These are phyloP conservation scores for Chlorella ohadii DNA, from an alignment of 139 green algal species.

Conservation along the genomic window DNA sequence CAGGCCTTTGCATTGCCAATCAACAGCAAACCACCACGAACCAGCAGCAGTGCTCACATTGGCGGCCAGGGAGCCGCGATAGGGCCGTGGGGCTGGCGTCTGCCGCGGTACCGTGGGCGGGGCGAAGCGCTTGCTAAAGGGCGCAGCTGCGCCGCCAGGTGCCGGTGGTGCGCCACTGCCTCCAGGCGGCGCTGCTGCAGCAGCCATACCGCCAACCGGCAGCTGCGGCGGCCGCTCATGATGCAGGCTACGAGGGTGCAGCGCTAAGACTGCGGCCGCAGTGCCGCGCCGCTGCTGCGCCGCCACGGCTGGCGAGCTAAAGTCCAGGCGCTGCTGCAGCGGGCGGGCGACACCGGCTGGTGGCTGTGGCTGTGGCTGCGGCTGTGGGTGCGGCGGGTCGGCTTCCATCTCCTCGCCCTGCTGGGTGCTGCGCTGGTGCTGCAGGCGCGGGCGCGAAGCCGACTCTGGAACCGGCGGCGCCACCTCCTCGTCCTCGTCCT, in stretches of 20 bases:
- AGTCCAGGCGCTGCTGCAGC: conserved; percentile 10
- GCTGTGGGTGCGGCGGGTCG: not conserved
- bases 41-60: too few relatives aligned
- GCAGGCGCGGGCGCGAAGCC: not conserved
- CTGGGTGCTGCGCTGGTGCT: too few relatives aligned
- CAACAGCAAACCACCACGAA: too few relatives aligned
- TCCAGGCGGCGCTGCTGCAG: not conserved
- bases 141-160: not conserved
- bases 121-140: conserved; percentile 11
- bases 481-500: not conserved
- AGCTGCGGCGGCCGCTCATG: not conserved
- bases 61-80: too few relatives aligned
- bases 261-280: not conserved
- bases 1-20: too few relatives aligned
- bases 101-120: not conserved
- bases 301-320: conserved; percentile 10
- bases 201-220: too few relatives aligned
- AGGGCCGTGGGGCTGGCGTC: too few relatives aligned
- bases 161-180: not conserved
- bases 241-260: not conserved
- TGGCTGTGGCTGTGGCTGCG: not conserved
- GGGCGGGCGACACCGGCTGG: too few relatives aligned
- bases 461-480: not conserved
- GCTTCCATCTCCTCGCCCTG: too few relatives aligned
- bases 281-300: not conserved